Evolutionary conservation across 805 yeast genomes (phyloP).

Genomic region (Priceomyces carsonii): DNA sequence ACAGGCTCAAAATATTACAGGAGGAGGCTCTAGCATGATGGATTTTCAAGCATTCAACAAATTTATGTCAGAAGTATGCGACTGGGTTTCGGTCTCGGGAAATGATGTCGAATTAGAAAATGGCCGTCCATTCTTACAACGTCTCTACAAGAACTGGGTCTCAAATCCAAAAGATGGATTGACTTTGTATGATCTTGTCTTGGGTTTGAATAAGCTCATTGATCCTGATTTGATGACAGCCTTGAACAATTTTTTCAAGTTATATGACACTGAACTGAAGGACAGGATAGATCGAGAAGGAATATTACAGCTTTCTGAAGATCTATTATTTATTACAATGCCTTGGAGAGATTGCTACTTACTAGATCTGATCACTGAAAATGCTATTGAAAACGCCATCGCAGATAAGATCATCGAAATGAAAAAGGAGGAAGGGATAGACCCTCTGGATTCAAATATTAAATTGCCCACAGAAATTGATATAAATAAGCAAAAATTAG

Average conservation of each 20-base stretch:
- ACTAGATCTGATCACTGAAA: conserved; percentile 65
- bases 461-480: conserved; percentile 58
- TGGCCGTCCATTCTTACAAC: conserved; percentile 36
- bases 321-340: conserved; percentile 73
- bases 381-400: conserved; percentile 62
- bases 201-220: conserved; percentile 69
- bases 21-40: conserved; percentile 64
- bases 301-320: conserved; percentile 84
- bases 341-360: conserved; percentile 79
- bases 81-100: conserved; percentile 55
- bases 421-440: conserved; percentile 27
- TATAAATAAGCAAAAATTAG: conserved; percentile 63
- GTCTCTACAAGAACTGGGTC: conserved; percentile 76
- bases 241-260: conserved; percentile 73
- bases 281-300: conserved; percentile 76
- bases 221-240: conserved; percentile 77
- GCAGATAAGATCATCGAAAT: conserved; percentile 59
- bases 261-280: conserved; percentile 63
- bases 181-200: conserved; percentile 65
- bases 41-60: conserved; percentile 66
- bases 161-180: conserved; percentile 53
- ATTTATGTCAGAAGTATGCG: conserved; percentile 78
- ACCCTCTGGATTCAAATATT: conserved; percentile 27
- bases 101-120: conserved; percentile 9
- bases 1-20: conserved; percentile 59